Evolutionary conservation across 352 stramenopile species (phyloP).

Genomic region (Pelagophyceae sp.): DNA sequence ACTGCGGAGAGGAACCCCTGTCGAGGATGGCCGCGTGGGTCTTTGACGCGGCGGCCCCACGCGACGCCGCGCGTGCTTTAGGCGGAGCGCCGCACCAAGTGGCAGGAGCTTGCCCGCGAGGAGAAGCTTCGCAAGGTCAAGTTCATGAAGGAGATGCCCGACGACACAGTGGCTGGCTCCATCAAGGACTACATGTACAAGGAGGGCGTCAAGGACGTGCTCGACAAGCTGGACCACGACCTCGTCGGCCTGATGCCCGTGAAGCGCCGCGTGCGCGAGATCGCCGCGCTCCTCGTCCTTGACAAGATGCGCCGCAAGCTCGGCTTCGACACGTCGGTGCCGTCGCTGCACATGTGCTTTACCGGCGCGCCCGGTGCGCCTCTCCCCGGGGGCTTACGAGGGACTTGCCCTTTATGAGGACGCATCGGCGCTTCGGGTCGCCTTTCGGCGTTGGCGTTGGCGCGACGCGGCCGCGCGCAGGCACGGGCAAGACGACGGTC

Average conservation of each 20-base stretch:
- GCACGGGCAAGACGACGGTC: slow-evolving; percentile 66
- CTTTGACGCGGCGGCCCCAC: background rate
- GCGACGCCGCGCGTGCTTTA: background rate
- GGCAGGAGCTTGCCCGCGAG: slow-evolving; percentile 49
- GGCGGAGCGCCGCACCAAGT: slow-evolving; percentile 43
- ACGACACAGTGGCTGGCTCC: slow-evolving; percentile 49
- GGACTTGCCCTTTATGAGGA: no score
- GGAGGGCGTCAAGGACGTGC: slow-evolving; percentile 66
- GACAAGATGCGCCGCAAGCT: slow-evolving; percentile 76
- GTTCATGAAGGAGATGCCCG: slow-evolving; percentile 59
- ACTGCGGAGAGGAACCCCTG: background rate
- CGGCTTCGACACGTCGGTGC: slow-evolving; percentile 66
- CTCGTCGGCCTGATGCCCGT: slow-evolving; percentile 68
- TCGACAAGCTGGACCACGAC: slow-evolving; percentile 66
- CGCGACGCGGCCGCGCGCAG: no score
- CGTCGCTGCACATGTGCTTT: slow-evolving; percentile 75
- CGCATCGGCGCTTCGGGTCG: background rate
- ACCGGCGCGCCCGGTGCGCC: slow-evolving; percentile 47
- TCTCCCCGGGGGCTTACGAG: slow-evolving; percentile 39
- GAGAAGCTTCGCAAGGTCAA: slow-evolving; percentile 52
- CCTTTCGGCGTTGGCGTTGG: slow-evolving; percentile 17
- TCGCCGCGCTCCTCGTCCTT: slow-evolving; percentile 67
- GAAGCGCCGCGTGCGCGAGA: slow-evolving; percentile 69
- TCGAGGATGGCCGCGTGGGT: background rate
- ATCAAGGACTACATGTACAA: slow-evolving; percentile 78